Conservation (phyloP, 1,284 basidiomycete species). For the Hortiboletus rubellus region DNA sequence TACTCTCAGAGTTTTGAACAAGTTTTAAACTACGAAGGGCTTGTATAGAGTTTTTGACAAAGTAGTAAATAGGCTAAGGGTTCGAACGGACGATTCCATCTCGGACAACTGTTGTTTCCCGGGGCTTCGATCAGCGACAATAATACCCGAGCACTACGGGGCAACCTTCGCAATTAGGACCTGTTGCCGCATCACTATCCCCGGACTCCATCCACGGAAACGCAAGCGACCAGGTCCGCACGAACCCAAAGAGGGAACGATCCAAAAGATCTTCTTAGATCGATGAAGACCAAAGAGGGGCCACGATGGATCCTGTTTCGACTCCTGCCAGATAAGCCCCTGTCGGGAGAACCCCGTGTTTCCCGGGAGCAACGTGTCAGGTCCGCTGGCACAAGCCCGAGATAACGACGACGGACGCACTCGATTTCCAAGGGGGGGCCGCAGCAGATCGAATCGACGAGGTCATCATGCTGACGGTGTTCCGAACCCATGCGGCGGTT, state of each 20-base stretch:
- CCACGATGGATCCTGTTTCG: conserved; percentile 11
- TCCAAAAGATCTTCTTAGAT: conserved; percentile 6
- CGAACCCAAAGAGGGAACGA: background rate
- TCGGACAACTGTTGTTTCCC: conserved; percentile 1
- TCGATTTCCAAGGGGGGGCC: conserved; percentile 7
- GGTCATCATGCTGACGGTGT: background rate
- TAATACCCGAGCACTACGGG: background rate
- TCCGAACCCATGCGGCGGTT: conserved; percentile 5
- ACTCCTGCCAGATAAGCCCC: conserved; percentile 9
- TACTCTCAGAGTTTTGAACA: too few species aligned
- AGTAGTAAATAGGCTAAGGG: too few species aligned
- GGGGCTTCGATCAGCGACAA: background rate
- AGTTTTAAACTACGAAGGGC: too few species aligned
- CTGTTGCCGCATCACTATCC: background rate
- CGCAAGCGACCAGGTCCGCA: background rate
- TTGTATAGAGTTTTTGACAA: too few species aligned
- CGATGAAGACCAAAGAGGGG: background rate
- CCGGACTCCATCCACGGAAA: background rate
- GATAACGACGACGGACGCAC: background rate
- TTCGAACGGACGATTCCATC: conserved; percentile 1
- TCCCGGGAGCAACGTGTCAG: background rate
- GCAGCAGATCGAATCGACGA: conserved; percentile 1
- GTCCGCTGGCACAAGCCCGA: background rate
- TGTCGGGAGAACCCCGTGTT: background rate
- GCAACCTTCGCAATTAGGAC: background rate